Base-by-base conservation (phyloP, 2,329 filamentous ascomycete genomes). In the Colletotrichum eremochloae region DNA sequence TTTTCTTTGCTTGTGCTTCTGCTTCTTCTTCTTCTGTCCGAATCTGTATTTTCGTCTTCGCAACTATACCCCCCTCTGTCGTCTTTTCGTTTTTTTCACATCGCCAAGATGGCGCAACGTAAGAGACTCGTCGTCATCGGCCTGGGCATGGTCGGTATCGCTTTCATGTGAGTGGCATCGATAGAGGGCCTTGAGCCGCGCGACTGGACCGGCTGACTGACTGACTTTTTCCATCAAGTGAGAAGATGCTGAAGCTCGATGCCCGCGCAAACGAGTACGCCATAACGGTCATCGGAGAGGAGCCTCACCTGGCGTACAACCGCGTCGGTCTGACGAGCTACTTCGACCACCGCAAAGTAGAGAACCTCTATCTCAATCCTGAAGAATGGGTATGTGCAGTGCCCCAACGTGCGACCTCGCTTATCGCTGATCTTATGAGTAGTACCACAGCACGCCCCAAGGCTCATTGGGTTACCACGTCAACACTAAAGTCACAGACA, bases 71-170 rank as follows among this genome's bases (percentile, higher is more conserved):
- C 20, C 8, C 20, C 8, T 48, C 20, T 20, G 7, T 31, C 56
- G 15, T 50, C 55, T 18, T 52, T 52, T 15, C 42, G 48, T 46
- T 38, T 50, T 31, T 70, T 24, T 70, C 40, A 31, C 36, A 36
- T 48, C 53, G 65, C 40, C 29, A 44, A 57, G 44, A 74, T 93
- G 86, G 73, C 78, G 4, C 74, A 83, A 72, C 84, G 89, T 74
- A 94, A 93, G 80, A 91, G 87, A 78, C 83, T 97, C 46, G 94
- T 97, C 2, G 91, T 97, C 48, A 94, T 97, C 50, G 95, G 95
- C 12, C 82, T 97, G 82, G 95, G 95, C 2, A 98, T 98, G 95
- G 95, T 97, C 56, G 94, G 93, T 50, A 92, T 96, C 76, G 91
- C 93, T 53, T 96, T 97, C 80, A 94, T 97, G 93, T 96, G 83